Evolutionary conservation across 257 asterid genomes (phyloP).

Genomic region (Jasminum sambac): DNA sequence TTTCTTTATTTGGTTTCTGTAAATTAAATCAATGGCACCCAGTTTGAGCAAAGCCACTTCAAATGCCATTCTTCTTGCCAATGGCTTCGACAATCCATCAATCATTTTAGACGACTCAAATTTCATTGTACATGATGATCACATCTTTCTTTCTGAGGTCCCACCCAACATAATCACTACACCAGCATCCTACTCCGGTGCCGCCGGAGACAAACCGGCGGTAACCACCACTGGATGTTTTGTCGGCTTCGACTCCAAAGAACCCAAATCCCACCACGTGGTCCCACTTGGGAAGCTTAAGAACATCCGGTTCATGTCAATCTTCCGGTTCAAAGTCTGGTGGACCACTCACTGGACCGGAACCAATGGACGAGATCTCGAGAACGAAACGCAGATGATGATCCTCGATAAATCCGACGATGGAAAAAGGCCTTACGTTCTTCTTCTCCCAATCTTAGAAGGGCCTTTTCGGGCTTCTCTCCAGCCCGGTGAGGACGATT

Average conservation of each 20-base stretch:
- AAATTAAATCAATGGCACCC: slow-evolving; percentile 58
- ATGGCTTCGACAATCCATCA: slow-evolving; percentile 42
- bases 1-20: neutral
- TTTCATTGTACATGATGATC: slow-evolving; percentile 52
- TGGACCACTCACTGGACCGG: slow-evolving; percentile 98
- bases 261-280: slow-evolving; percentile 61
- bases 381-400: slow-evolving; percentile 76
- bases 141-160: slow-evolving; percentile 62
- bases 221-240: slow-evolving; percentile 63
- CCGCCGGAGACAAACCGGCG: slow-evolving; percentile 26
- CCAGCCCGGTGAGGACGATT: slow-evolving; percentile 66
- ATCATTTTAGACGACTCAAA: slow-evolving; percentile 53
- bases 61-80: slow-evolving; percentile 34
- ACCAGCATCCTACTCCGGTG: slow-evolving; percentile 53
- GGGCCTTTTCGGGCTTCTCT: slow-evolving; percentile 76
- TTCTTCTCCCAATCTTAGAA: slow-evolving; percentile 69
- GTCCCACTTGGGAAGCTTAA: slow-evolving; percentile 73
- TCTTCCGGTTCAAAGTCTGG: slow-evolving; percentile 96
- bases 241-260: slow-evolving; percentile 66
- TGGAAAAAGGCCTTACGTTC: slow-evolving; percentile 43
- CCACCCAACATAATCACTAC: slow-evolving; percentile 60
- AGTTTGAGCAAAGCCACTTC: slow-evolving; percentile 47
- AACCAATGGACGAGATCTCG: slow-evolving; percentile 68
- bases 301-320: slow-evolving; percentile 69
- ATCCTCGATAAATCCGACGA: slow-evolving; percentile 59